phyloP scores from a whole-genome alignment of 805 yeast genomes.

The Saturnispora galanensis region DNA sequence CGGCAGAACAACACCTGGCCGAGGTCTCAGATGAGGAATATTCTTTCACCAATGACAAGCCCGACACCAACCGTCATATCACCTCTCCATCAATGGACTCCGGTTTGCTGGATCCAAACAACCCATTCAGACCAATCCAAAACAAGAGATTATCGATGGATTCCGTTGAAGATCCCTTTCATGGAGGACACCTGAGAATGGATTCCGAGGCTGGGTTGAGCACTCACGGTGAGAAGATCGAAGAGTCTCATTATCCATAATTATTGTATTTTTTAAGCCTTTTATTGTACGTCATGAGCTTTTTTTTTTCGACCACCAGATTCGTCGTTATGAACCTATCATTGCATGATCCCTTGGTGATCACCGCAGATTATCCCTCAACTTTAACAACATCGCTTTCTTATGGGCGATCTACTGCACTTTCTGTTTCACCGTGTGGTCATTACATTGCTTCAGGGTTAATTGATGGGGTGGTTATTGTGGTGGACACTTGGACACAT shows the following conservation, averaged over 20 bases:
- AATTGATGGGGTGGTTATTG: constrained; percentile 60
- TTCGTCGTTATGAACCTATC: constrained; percentile 54
- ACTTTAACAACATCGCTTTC: constrained; percentile 60
- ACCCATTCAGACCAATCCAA: constrained; percentile 5
- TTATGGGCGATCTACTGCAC: constrained; percentile 56
- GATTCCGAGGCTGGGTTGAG: not conserved
- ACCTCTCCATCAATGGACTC: constrained; percentile 8
- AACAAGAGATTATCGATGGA: constrained; percentile 3
- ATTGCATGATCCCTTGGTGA: constrained; percentile 81
- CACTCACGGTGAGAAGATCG: not conserved
- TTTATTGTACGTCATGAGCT: not conserved
- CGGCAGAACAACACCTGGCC: too few species aligned
- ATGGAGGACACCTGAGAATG: not conserved
- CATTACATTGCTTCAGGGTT: constrained; percentile 81
- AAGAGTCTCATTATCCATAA: not conserved
- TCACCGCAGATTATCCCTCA: constrained; percentile 88
- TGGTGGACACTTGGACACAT: constrained; percentile 64
- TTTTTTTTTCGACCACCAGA: too few species aligned
- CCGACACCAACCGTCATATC: not conserved
- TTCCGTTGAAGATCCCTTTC: not conserved
- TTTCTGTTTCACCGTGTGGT: constrained; percentile 64
- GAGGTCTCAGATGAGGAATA: not conserved
- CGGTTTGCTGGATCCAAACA: constrained; percentile 3
- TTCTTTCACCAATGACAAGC: not conserved
- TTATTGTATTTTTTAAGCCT: not conserved